Percentiles rank a stretch among this genome's conserved stretches.
These are phyloP conservation scores for Penicillium rolfsii DNA, from an alignment of 2,329 filamentous ascomycete species.

Conservation along the genomic window DNA sequence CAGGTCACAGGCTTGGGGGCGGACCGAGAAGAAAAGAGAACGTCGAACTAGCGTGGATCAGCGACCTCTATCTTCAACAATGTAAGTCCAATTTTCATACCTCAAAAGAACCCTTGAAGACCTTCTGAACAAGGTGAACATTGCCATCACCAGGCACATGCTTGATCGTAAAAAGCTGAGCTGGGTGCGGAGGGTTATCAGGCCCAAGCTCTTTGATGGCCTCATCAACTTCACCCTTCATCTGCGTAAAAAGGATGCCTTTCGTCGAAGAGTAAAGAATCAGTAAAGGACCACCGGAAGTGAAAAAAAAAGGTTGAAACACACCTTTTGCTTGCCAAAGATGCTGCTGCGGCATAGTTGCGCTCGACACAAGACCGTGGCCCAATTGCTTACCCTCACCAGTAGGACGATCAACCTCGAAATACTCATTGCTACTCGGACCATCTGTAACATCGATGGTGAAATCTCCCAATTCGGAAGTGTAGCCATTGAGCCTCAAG, in stretches of 20 bases:
- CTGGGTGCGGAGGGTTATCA: constrained; percentile 75
- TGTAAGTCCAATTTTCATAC: constrained; percentile 34
- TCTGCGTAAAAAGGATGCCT: constrained; percentile 63
- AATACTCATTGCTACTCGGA: constrained; percentile 63
- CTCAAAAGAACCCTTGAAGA: constrained; percentile 85
- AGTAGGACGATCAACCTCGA: constrained; percentile 62
- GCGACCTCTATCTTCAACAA: background rate
- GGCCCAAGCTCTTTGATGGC: constrained; percentile 62
- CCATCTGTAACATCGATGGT: constrained; percentile 76
- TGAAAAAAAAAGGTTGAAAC: constrained; percentile 20
- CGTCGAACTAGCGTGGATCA: constrained; percentile 68
- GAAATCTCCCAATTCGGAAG: constrained; percentile 75
- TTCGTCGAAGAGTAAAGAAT: background rate
- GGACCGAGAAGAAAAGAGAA: constrained; percentile 83
- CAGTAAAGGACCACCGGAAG: background rate
- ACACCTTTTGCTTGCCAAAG: constrained; percentile 81
- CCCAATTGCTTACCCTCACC: constrained; percentile 72
- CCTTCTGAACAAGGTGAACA: constrained; percentile 84
- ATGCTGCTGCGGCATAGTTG: constrained; percentile 66
- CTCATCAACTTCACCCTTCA: constrained; percentile 67
- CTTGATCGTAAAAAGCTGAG: constrained; percentile 78
- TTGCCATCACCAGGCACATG: constrained; percentile 69
- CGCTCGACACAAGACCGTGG: constrained; percentile 73
- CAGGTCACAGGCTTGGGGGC: constrained; percentile 58
- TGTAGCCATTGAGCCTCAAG: constrained; percentile 72